Evolutionary conservation across 345 rosid species (phyloP), one percentile per base, ranked within the genome.

Genomic region (Mangifera indica): DNA sequence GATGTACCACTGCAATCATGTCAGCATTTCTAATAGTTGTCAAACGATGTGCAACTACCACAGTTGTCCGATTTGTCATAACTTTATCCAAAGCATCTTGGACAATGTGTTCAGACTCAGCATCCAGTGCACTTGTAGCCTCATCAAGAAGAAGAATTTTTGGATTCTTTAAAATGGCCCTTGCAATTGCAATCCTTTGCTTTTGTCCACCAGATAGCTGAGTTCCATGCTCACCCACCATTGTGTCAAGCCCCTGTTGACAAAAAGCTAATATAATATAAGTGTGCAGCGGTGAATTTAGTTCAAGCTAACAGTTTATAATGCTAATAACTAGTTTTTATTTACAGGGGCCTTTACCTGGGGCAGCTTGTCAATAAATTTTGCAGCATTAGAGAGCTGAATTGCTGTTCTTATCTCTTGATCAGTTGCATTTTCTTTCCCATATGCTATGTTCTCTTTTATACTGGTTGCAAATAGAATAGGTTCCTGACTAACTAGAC

Each of bases 141-240:
- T 93, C 98, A 13, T 93, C 98, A 20, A 93, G 90, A 21, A 93
- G 97, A 67, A 93, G 87, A 58, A 93, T 89, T 76, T 79, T 89
- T 5, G 98, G 98, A 74, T 93, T 86, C 76, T 91, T 93, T 56
- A 93, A 59, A 44, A 93, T 89, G 18, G 98, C 98, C 58, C 98
- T 87, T 0, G 98, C 89, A 69, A 88, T 88, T 34, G 90, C 90
- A 46, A 85, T 78, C 66, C 93, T 77, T 78, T 86, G 85, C 81
- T 88, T 88, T 72, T 88, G 88, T n/a, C 93, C 90, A 0, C 93
- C 90, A 5, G 90, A 88, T 49, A 93, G 76, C 70, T 89, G 97
- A 34, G 93, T 86, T 26, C 96, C 98, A 58, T 90, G 93, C 82
- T 93, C 97, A 10, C 98, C 96, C 0, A 89, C 97, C 93, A 88